Evolutionary conservation across 257 asterid genomes (phyloP).

Genomic region (Coffea eugenioides): DNA sequence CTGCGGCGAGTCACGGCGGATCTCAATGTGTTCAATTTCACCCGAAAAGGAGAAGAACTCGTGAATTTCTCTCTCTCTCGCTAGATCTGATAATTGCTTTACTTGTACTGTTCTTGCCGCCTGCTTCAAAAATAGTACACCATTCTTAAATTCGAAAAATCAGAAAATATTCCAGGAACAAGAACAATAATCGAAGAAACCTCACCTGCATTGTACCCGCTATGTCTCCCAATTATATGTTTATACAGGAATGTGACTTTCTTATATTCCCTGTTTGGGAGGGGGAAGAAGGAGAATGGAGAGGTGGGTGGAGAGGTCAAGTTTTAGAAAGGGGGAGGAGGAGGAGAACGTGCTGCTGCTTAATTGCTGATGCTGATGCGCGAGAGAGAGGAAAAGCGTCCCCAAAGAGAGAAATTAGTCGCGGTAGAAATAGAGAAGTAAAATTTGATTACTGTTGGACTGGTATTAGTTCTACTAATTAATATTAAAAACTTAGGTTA

Average conservation of each 20-base stretch:
- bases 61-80: constrained; percentile 81
- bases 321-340: background rate
- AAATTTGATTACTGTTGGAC: no score
- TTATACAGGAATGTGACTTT: background rate
- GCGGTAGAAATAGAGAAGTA: no score
- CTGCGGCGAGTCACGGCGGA: constrained; percentile 64
- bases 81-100: constrained; percentile 80
- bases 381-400: background rate
- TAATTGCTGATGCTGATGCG: background rate
- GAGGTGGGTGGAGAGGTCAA: background rate
- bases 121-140: constrained; percentile 21
- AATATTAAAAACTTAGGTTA: background rate
- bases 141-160: constrained; percentile 2
- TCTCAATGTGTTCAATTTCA: constrained; percentile 80
- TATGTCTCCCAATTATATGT: constrained; percentile 21
- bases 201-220: constrained; percentile 60
- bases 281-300: background rate
- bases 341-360: background rate
- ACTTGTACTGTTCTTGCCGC: constrained; percentile 68
- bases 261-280: background rate
- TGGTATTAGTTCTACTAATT: background rate
- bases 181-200: background rate
- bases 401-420: background rate
- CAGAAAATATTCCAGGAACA: background rate
- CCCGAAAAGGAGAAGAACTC: constrained; percentile 98